A percentile compares a stretch with the other conserved stretches of the same genome.
phyloP scores from a whole-genome alignment of 805 yeast species.

The Lachancea sp. region DNA sequence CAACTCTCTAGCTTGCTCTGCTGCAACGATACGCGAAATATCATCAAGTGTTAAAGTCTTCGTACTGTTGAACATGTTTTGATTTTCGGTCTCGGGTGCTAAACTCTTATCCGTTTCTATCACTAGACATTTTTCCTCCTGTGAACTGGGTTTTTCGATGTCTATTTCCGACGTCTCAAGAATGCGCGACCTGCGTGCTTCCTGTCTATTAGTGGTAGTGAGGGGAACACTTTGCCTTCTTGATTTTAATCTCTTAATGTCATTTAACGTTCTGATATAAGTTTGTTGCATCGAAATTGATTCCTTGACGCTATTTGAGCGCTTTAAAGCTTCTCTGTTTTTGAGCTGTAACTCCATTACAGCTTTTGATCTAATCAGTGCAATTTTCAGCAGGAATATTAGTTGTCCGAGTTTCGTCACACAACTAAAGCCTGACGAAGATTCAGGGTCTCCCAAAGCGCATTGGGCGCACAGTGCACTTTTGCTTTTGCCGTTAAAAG shows the following conservation, averaged over 20 bases:
- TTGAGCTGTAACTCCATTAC: slow-evolving; percentile 44
- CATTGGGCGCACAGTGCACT: slow-evolving; percentile 58
- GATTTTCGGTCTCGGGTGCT: slow-evolving; percentile 41
- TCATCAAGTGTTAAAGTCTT: slow-evolving; percentile 89
- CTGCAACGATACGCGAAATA: slow-evolving; percentile 93
- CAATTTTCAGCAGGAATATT: slow-evolving; percentile 72
- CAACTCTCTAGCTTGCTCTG: slow-evolving; percentile 90
- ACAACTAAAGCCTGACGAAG: slow-evolving; percentile 48
- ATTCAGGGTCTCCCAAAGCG: slow-evolving; percentile 44
- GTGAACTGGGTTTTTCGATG: slow-evolving; percentile 16
- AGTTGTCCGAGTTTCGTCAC: slow-evolving; percentile 70
- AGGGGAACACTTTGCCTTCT: slow-evolving; percentile 54
- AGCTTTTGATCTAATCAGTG: slow-evolving; percentile 63
- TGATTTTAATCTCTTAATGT: slow-evolving; percentile 69
- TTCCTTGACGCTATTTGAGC: slow-evolving; percentile 9
- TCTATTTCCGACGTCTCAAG: slow-evolving; percentile 44
- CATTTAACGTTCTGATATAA: slow-evolving; percentile 66
- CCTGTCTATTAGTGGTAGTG: slow-evolving; percentile 45
- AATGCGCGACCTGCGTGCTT: slow-evolving; percentile 59
- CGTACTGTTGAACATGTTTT: slow-evolving; percentile 59
- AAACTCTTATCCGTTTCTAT: slow-evolving; percentile 27
- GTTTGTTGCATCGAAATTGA: slow-evolving; percentile 37
- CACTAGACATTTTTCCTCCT: slow-evolving; percentile 30
- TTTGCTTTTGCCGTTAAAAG: slow-evolving; percentile 36
- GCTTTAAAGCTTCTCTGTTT: slow-evolving; percentile 13